Base-by-base conservation (phyloP, 1,139 yeast genomes). In the Debaryomyces psychrophilus region DNA sequence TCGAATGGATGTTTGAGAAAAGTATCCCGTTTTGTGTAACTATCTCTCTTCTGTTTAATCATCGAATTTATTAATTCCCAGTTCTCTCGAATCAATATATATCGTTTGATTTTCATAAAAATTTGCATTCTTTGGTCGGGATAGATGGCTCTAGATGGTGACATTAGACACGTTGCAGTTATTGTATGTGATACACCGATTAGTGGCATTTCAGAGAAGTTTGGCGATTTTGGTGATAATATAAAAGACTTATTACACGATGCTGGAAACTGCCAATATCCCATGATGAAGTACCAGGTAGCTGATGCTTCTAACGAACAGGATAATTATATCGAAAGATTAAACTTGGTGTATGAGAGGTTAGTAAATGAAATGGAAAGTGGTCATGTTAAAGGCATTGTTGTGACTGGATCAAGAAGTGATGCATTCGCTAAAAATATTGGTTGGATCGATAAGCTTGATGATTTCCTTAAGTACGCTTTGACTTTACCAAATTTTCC, bases 341-440 rank as follows among this genome's bases (percentile, higher is more conserved):
- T 57, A 50, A 43, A 53, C 20, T 37, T 26, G 3, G 55, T 55
- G 1, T 67, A 67, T 37, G 42, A 44, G 7, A 44, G 44, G 9
- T 50, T 71, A 14, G 44, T 53, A 4, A 44, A 37, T 6, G 65
- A 62, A 1, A 58, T 82, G 2, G 56, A 50, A 6, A 47, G 53
- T 5, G 70, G 76, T 7, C 67, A 67, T 39, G 76, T 73, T 28
- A 57, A 51, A 22, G 79, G 82, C 0, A 62, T 84, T 27, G 67
- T 85, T 44, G 59, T 87, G 40, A 83, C 90, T 0, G 95, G 95
- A 0, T 84, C 92, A 2, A 68, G 79, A 48, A 60, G 74, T 41
- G 88, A 83, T 54, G 72, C 88, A 1, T 85, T 78, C 60, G 80
- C 66, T n/a, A 47, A 55, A 1, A 69, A 70, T 22, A 66, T 68